Evolutionary conservation across 1,284 basidiomycete genomes (phyloP).

Genomic region (Microbotryum intermedium): DNA sequence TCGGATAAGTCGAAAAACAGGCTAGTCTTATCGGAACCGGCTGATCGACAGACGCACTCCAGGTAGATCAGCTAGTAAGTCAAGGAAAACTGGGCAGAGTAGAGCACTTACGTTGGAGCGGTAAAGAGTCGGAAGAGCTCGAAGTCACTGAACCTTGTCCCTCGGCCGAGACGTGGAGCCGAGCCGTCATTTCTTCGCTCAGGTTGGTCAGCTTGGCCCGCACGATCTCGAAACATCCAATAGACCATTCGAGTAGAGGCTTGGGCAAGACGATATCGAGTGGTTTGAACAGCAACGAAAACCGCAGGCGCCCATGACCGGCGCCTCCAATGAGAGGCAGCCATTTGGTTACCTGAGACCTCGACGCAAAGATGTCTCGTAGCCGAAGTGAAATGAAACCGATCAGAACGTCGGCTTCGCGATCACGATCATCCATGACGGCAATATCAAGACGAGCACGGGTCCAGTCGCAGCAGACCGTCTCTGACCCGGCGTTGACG

Average conservation of each 20-base stretch:
- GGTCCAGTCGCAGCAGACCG: slow-evolving; percentile 23
- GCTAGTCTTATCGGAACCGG: not conserved
- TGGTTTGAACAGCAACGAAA: slow-evolving; percentile 28
- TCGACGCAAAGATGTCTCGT: slow-evolving; percentile 7
- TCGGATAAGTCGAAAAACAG: not conserved
- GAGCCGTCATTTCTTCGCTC: not conserved
- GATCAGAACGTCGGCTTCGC: slow-evolving; percentile 23
- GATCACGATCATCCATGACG: slow-evolving; percentile 26
- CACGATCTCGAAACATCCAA: slow-evolving; percentile 11
- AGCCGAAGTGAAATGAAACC: slow-evolving; percentile 21
- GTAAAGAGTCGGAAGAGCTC: not conserved
- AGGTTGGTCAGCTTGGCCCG: not conserved
- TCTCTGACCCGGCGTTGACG: slow-evolving; percentile 22
- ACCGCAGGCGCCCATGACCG: slow-evolving; percentile 20
- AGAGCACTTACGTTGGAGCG: not conserved
- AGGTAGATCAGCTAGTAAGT: not conserved
- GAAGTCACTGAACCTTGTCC: not conserved
- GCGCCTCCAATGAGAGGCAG: not conserved
- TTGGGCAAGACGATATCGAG: not conserved
- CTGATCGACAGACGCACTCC: not conserved
- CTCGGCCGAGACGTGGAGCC: not conserved
- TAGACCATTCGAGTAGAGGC: slow-evolving; percentile 14
- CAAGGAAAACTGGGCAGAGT: not conserved
- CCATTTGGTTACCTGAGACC: slow-evolving; percentile 23
- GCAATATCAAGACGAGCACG: slow-evolving; percentile 15